Base-by-base conservation (phyloP, 768 basidiomycete species). In the Mycena pura region DNA sequence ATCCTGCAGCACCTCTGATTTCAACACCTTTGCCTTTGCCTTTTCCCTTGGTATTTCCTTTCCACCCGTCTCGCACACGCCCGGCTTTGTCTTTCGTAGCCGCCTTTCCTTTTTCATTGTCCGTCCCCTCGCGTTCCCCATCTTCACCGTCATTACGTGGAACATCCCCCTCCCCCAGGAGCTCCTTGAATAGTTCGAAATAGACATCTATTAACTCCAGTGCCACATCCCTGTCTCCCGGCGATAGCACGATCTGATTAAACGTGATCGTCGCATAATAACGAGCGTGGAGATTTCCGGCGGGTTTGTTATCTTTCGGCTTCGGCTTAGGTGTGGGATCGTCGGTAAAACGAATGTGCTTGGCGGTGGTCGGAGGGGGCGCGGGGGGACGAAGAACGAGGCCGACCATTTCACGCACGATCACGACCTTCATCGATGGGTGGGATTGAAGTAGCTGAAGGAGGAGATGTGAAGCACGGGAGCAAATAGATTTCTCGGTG, bases 181-280 rank as follows among this genome's bases (percentile, higher is more conserved):
- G 78, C 67, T 93, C 93, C 68, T 88, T 82, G 80, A 99, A 99
- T 70, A 98, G 83, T 77, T 95, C 90, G 69, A 99, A 99, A 76
- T 99, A 98, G 4, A 95, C 83, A 49, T 95, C 90, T 19, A 98
- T 87, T 61, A 98, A 80, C 61, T 86, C 83, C 44, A 87, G 75
- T 14, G 95, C 91, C 10, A 95, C 91, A 0, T 86, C 86, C 9
- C 84, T 80, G 66, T 97, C 95, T 17, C 72, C 78, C 6, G 84
- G 81, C 10, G 81, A 77, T 28, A 98, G 80, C 38, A 94, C 86
- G 58, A 96, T 88, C 75, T 99, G 97, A 73, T 98, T 98, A 66
- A 98, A 88, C 0, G 97, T 97, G 70, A 97, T 94, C 6, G 91
- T 82, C 15, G 93, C 87, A 73, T 98, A 99, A 76, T 99, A 99